Conservation (phyloP, 306 rosid genomes). For the Lablab purpureus region DNA sequence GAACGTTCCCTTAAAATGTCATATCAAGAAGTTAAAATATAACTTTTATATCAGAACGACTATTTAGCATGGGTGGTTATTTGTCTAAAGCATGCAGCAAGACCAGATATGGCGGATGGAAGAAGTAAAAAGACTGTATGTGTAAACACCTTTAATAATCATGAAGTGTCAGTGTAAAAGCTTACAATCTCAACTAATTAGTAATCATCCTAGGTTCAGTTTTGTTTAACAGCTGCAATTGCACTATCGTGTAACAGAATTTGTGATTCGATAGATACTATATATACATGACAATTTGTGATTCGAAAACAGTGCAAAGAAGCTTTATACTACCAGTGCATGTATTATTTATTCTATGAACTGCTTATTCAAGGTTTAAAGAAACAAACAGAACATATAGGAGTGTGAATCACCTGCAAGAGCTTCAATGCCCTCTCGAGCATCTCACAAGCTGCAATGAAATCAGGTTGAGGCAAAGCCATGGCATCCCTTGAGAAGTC, state of each 20-base stretch:
- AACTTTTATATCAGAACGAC: not conserved
- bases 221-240: no score
- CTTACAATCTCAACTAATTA: not conserved
- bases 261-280: not conserved
- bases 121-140: not conserved
- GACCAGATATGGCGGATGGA: not conserved
- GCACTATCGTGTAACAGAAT: no score
- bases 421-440: constrained; percentile 96
- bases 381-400: not conserved
- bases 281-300: not conserved
- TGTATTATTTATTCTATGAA: not conserved
- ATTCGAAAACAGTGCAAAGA: not conserved
- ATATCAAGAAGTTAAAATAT: not conserved
- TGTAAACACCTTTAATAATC: not conserved
- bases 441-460: constrained; percentile 80
- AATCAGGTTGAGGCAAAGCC: constrained; percentile 83
- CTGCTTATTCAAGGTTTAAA: not conserved
- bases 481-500: constrained; percentile 93
- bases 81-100: not conserved
- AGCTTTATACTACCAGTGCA: not conserved
- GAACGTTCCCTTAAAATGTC: not conserved
- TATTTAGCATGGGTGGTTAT: not conserved
- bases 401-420: constrained; percentile 67
- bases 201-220: not conserved
- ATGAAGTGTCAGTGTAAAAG: not conserved